Evolutionary conservation across 805 yeast species (phyloP).

Genomic region (Yamadazyma akitaensis): DNA sequence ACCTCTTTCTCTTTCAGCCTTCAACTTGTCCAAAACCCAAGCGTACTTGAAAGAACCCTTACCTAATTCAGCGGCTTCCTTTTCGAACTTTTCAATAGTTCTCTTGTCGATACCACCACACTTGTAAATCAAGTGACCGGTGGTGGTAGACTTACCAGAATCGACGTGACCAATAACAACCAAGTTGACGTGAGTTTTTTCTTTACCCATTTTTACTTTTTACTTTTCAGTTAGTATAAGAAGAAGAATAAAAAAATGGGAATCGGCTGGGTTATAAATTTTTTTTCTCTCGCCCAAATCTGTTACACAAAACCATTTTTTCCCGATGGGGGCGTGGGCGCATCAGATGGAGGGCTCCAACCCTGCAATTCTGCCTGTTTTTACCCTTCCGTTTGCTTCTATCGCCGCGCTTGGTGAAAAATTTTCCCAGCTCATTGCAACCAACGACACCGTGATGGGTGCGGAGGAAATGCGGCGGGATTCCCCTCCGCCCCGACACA

Average conservation of each 20-base stretch:
- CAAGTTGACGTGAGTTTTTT: constrained; percentile 97
- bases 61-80: constrained; percentile 97
- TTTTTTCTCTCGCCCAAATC: not conserved
- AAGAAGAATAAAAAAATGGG: constrained; percentile 6
- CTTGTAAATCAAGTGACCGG: constrained; percentile 99
- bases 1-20: constrained; percentile 97
- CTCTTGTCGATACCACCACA: constrained; percentile 99
- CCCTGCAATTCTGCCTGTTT: not conserved
- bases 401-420: not conserved
- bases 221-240: not conserved
- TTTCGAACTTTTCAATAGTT: constrained; percentile 96
- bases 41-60: constrained; percentile 98
- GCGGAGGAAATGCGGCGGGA: not conserved
- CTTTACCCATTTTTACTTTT: constrained; percentile 66
- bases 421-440: not conserved
- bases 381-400: not conserved
- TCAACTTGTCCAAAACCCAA: constrained; percentile 93
- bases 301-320: constrained; percentile 3
- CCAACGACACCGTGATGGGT: not conserved
- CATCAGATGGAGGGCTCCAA: not conserved
- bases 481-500: too few relatives aligned
- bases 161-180: constrained; percentile 99
- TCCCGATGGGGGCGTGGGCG: not conserved
- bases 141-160: constrained; percentile 88
- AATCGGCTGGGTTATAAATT: constrained; percentile 4